These are phyloP conservation scores for Chloranthus sessilifolius DNA, from an alignment of 164 flowering plant genomes.

Conservation along the genomic window DNA sequence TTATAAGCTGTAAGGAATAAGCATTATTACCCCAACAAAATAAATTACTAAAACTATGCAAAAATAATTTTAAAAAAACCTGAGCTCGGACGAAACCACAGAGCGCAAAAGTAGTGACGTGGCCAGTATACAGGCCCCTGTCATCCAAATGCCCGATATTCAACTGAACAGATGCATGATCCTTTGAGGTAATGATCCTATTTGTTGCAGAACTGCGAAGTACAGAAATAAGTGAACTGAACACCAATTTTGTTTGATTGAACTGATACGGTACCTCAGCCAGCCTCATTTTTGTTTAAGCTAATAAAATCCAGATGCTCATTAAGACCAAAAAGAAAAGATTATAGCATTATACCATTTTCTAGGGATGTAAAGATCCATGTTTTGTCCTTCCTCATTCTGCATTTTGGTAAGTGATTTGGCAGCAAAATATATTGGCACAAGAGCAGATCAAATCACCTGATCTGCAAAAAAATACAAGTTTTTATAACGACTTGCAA, in stretches of 20 bases:
- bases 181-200: conserved; percentile 75
- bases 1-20: neutral
- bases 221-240: no score
- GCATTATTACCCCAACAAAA: neutral
- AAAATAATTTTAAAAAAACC: conserved; percentile 30
- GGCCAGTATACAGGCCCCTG: conserved; percentile 55
- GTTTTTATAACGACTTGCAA: neutral
- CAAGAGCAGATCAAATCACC: neutral
- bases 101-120: conserved; percentile 62
- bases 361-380: conserved; percentile 57
- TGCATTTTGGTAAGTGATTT: conserved; percentile 31
- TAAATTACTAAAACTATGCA: neutral
- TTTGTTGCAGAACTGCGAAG: conserved; percentile 71
- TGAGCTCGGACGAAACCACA: conserved; percentile 77
- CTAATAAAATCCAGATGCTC: no score
- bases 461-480: neutral
- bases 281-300: no score
- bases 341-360: conserved; percentile 29
- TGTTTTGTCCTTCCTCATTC: conserved; percentile 50
- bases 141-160: conserved; percentile 73
- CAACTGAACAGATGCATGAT: conserved; percentile 78
- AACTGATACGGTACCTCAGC: no score
- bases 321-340: no score
- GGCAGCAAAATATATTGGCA: neutral
- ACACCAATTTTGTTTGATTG: no score